These are phyloP conservation scores for Rhytidhysteron rufulum DNA, from an alignment of 2,329 filamentous ascomycete genomes.

Conservation along the genomic window DNA sequence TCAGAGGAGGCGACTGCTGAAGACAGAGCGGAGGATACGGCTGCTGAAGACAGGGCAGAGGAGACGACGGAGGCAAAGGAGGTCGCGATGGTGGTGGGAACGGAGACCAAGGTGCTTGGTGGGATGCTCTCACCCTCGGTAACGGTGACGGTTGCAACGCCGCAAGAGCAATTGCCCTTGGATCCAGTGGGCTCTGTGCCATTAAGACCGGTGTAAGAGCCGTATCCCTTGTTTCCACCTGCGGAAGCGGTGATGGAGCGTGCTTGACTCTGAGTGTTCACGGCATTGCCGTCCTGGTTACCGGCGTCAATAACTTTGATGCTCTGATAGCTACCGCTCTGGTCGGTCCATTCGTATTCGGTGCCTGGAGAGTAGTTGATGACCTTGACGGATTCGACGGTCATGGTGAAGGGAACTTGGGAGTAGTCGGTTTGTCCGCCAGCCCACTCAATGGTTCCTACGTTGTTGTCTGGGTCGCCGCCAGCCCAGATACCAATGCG, in stretches of 20 bases:
- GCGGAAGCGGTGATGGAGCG: slow-evolving; percentile 18
- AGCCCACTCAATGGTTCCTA: slow-evolving; percentile 66
- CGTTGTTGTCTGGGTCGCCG: slow-evolving; percentile 41
- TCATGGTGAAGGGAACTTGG: slow-evolving; percentile 50
- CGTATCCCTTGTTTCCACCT: slow-evolving; percentile 19
- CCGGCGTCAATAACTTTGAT: slow-evolving; percentile 43
- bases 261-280: slow-evolving; percentile 17
- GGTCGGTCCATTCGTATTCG: slow-evolving; percentile 50
- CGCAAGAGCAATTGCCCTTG: slow-evolving; percentile 20
- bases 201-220: slow-evolving; percentile 1
- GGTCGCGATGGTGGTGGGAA: not conserved
- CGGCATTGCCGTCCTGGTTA: slow-evolving; percentile 28
- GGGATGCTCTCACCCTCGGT: slow-evolving; percentile 6
- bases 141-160: slow-evolving; percentile 24
- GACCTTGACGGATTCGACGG: slow-evolving; percentile 48
- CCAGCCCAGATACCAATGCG: slow-evolving; percentile 46
- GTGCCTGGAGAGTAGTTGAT: slow-evolving; percentile 51
- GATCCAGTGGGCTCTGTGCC: not conserved
- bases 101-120: not conserved
- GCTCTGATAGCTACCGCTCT: slow-evolving; percentile 44
- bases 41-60: too few species aligned
- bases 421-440: slow-evolving; percentile 53
- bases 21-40: not conserved
- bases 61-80: not conserved
- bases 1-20: not conserved